Evolutionary conservation across 2,329 filamentous ascomycete genomes (phyloP), one percentile per base, ranked within the genome.

Genomic region (Sarocladiaceae sp.): DNA sequence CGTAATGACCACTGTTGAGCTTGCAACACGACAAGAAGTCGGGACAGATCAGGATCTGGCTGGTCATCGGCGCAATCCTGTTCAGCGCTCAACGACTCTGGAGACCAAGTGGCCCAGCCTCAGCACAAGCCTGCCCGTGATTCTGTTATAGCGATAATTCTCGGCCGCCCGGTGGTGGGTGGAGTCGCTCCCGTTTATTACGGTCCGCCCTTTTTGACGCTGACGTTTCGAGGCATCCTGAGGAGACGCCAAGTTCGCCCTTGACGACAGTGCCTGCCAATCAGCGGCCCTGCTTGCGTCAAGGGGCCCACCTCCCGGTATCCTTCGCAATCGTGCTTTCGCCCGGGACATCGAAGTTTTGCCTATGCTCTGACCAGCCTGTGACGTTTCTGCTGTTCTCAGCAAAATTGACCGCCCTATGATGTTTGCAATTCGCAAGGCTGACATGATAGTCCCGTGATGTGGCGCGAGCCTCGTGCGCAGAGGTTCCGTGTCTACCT

Each of bases 181-280:
- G n/a, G n/a, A n/a, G n/a, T n/a, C n/a, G n/a, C n/a, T n/a, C n/a
- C 37, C 37, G 37, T 41, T 29, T 41, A 16, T 41, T 41, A 41
- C 37, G 37, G 37, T 23, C 9, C n/a, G 21, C n/a, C n/a, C n/a
- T n/a, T n/a, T 24, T 24, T 21, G 12, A 7, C 34, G 13, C 21
- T 24, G 21, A 23, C 21, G 20, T 15, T 26, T 23, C 16, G 19
- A 39, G 20, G 21, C 11, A 24, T 6, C 34, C 11, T 10, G n/a
- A 35, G 15, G 18, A 35, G 6, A 35, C 33, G 34, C 34, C 18
- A 39, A n/a, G n/a, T 6, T 10, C 5, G 34, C 12, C 19, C n/a
- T 39, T 23, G 19, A 26, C n/a, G 20, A 15, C 13, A 7, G 7
- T 4, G 7, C 11, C 9, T 4, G 20, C 34, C 34, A 39, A 41